phyloP scores from a whole-genome alignment of 2,329 filamentous ascomycete species.

The Colletotrichum falcatum region DNA sequence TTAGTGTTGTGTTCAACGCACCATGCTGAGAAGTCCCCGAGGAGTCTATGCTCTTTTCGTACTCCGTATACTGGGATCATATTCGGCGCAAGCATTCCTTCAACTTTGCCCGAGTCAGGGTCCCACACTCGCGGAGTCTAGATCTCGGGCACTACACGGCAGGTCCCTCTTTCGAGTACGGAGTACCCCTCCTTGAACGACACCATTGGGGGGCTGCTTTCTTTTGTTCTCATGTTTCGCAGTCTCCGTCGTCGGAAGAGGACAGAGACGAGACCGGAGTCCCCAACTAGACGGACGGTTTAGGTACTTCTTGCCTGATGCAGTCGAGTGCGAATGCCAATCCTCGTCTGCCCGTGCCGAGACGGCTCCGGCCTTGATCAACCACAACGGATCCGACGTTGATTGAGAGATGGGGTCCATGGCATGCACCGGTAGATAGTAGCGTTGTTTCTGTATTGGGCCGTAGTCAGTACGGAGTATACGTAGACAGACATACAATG shows the following conservation, averaged over 20 bases:
- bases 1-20: conserved; percentile 37
- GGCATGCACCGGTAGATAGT: neutral
- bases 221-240: conserved; percentile 26
- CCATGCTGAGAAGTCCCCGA: conserved; percentile 39
- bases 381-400: conserved; percentile 18
- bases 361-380: conserved; percentile 14
- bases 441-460: neutral
- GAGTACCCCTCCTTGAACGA: conserved; percentile 14
- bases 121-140: conserved; percentile 38
- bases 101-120: conserved; percentile 40
- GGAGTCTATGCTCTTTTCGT: conserved; percentile 39
- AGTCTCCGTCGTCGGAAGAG: conserved; percentile 21
- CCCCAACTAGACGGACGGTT: conserved; percentile 12
- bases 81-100: conserved; percentile 35
- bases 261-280: conserved; percentile 3
- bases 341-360: conserved; percentile 21
- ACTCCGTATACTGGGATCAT: conserved; percentile 35
- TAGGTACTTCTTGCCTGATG: conserved; percentile 13
- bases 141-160: conserved; percentile 39
- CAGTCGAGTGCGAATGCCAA: conserved; percentile 9
- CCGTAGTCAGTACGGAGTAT: conserved; percentile 1
- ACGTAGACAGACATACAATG: neutral
- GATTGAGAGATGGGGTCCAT: neutral
- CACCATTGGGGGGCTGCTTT: conserved; percentile 19
- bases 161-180: conserved; percentile 24